Conservation (phyloP, 2,329 filamentous ascomycete genomes). For the Myrmaecium sp. region DNA sequence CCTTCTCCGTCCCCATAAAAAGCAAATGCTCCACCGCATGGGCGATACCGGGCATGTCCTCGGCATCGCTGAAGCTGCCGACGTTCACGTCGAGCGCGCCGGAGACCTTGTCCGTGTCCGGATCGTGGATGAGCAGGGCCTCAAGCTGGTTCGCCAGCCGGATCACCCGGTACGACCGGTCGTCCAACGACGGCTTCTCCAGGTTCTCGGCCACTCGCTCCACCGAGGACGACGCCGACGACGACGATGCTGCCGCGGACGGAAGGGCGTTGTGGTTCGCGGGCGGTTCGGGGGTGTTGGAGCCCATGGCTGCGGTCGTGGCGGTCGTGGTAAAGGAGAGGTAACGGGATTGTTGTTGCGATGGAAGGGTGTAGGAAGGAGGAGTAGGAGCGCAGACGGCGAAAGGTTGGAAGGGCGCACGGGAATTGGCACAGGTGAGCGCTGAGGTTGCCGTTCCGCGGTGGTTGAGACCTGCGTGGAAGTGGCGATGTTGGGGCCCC, state of each 20-base stretch:
- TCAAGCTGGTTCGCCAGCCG: slow-evolving; percentile 74
- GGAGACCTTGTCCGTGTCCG: slow-evolving; percentile 90
- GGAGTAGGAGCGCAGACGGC: too few relatives aligned
- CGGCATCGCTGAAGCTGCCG: slow-evolving; percentile 82
- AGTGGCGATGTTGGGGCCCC: too few relatives aligned
- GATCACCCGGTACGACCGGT: slow-evolving; percentile 76
- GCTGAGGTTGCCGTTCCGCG: too few relatives aligned
- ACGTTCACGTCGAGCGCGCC: slow-evolving; percentile 92
- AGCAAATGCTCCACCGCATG: slow-evolving; percentile 92
- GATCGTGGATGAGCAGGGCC: slow-evolving; percentile 81
- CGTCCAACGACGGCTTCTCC: slow-evolving; percentile 71
- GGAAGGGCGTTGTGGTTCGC: too few relatives aligned
- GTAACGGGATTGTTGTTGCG: too few relatives aligned
- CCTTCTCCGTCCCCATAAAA: slow-evolving; percentile 97
- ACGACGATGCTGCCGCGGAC: too few relatives aligned
- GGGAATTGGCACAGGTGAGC: too few relatives aligned
- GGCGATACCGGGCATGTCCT: slow-evolving; percentile 84
- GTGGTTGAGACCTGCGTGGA: too few relatives aligned
- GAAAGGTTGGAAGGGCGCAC: too few relatives aligned
- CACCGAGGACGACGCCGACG: too few relatives aligned
- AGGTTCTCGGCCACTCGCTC: slow-evolving; percentile 44
- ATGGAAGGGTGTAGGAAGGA: too few relatives aligned
- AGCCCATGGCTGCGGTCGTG: slow-evolving; percentile 8
- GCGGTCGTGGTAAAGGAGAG: not conserved
- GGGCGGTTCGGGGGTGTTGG: too few relatives aligned